Base-by-base conservation (phyloP, 2,329 filamentous ascomycete genomes). In the Didymella lethalis region DNA sequence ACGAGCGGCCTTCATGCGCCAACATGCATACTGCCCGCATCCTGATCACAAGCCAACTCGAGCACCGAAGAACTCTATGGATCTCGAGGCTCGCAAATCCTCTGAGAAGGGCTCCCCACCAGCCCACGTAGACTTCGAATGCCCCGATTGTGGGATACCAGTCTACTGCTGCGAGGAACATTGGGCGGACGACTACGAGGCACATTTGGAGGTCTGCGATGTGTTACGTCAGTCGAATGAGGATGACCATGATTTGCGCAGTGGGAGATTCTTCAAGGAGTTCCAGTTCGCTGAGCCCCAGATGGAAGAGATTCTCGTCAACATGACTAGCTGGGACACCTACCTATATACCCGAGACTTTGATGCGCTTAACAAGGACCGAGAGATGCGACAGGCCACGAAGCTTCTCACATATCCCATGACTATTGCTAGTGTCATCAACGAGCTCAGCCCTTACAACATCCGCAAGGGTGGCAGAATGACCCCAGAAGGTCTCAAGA, bases 241-340 rank as follows among this genome's bases (percentile, higher is more conserved):
- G 80, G 95, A 99, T 73, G 95, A 99, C 68, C 96, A 99, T 74
- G 95, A 99, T 76, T 80, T 99, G 66, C 85, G 90, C 49, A 97
- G 92, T 18, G 95, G 95, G 3, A 86, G 95, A 28, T 90, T 92
- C 77, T 99, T 99, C 78, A 89, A 91, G 14, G 96, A 99, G 77
- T 98, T 96, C 72, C 88, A 93, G 62, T 96, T 97, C 73, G 93
- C 95, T 0, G 91, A 90, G 14, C 84, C 89, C 54, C 93, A 97
- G 80, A 88, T 97, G 75, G 93, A 97, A 65, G 94, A 97, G 76
- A 91, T 93, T 32, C 84, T 95, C 65, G 87, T 97, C 66, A 99
- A 99, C 79, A 93, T 99, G 90, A 96, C 90, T 43, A 99, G 96
- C 77, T 99, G 95, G 95, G 95, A 99, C 77, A 98, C 95, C 0